Evolutionary conservation across 305 asterid genomes (phyloP), one percentile per base, ranked within the genome.

Genomic region (Striga hermonthica): DNA sequence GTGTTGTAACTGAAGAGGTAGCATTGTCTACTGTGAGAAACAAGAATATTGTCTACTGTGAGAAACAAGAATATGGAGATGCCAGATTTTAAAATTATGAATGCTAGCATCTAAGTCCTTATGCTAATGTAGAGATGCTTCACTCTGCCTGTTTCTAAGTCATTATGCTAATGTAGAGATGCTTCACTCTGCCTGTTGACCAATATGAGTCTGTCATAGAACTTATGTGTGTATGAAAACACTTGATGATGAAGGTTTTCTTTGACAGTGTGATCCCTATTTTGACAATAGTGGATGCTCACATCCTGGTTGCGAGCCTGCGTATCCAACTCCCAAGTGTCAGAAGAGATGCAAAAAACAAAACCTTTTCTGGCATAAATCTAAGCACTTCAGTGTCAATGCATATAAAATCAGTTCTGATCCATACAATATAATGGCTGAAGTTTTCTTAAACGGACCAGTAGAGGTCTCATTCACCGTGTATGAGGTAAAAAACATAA

Each of bases 221-320:
- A 22, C 31, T 22, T 22, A 16, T 52, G 15, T 57, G n/a, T 56
- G 16, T 41, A 70, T 16, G 58, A 9, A n/a, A 59, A 36, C 31
- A 16, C 68, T 67, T 15, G n/a, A n/a, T 70, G 41, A 40, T 70
- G 41, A 40, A 49, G 11, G 47, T 55, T 70, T 68, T 61, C 39
- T 66, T 56, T 68, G 74, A 76, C 92, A 91, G 97, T 92, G 98
- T 72, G 96, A 92, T 75, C 98, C 98, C 62, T 92, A 92, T 85
- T 89, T 92, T 67, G 98, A 92, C 69, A 79, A 71, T 14, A 64
- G 14, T 55, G 98, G 98, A 64, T 92, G 98, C 79, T 83, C 97
- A 36, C 98, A 92, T 74, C 98, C 98, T 54, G 98, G 97, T 63
- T 89, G 98, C 41, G 95, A 89, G 75, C 95, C 96, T 70, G 83